These are phyloP conservation scores for Phytophthora multivora DNA, from an alignment of 352 stramenopile species.

Conservation along the genomic window DNA sequence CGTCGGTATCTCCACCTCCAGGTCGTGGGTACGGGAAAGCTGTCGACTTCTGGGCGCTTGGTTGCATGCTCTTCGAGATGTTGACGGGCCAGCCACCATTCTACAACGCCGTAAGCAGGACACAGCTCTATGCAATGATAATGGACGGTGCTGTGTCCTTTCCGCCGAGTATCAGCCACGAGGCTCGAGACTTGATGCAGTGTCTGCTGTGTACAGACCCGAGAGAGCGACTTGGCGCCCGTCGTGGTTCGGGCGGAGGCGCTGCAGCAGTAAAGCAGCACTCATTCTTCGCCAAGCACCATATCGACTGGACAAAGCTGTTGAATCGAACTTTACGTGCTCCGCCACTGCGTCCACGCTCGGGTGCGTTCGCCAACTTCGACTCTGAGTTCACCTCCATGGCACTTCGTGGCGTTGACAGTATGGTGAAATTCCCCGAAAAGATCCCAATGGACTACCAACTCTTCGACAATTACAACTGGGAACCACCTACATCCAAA, in stretches of 20 bases:
- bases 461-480: slow-evolving; percentile 89
- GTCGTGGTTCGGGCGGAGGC: slow-evolving; percentile 28
- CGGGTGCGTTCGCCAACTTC: slow-evolving; percentile 83
- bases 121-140: slow-evolving; percentile 68
- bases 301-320: slow-evolving; percentile 64
- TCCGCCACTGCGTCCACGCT: slow-evolving; percentile 69
- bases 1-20: slow-evolving; percentile 17
- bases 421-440: slow-evolving; percentile 77
- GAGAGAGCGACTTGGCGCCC: slow-evolving; percentile 56
- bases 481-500: slow-evolving; percentile 51
- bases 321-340: slow-evolving; percentile 42
- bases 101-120: slow-evolving; percentile 72
- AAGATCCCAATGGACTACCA: slow-evolving; percentile 84
- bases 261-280: slow-evolving; percentile 63
- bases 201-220: slow-evolving; percentile 60
- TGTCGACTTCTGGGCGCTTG: slow-evolving; percentile 91
- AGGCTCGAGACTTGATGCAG: slow-evolving; percentile 60
- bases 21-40: slow-evolving; percentile 80
- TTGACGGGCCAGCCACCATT: slow-evolving; percentile 88
- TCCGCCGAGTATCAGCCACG: slow-evolving; percentile 51
- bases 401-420: slow-evolving; percentile 65
- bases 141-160: slow-evolving; percentile 53
- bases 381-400: slow-evolving; percentile 89
- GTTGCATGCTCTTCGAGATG: slow-evolving; percentile 90
- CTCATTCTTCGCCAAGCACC: slow-evolving; percentile 68